Percentiles rank a stretch among this genome's conserved stretches.
phyloP scores from a whole-genome alignment of 192 early-diverging fungal species.

The Endogone sp. region DNA sequence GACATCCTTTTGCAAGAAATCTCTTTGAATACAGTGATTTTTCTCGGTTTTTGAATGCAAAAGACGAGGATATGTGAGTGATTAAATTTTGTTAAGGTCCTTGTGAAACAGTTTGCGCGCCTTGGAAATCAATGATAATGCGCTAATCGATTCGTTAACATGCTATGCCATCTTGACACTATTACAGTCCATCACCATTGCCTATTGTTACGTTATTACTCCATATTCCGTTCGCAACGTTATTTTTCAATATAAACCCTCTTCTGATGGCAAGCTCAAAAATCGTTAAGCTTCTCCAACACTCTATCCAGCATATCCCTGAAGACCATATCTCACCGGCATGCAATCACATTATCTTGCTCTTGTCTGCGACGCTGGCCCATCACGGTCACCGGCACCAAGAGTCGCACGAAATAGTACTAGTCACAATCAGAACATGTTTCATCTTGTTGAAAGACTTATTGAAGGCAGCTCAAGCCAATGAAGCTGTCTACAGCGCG shows the following conservation, averaged over 20 bases:
- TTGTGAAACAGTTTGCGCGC: no score
- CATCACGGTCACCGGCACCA: not conserved
- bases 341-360: slow-evolving; percentile 11
- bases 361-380: slow-evolving; percentile 14
- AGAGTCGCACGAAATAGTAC: not conserved
- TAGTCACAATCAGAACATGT: slow-evolving; percentile 3
- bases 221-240: slow-evolving; percentile 12
- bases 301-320: slow-evolving; percentile 1
- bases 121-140: no score
- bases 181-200: slow-evolving; percentile 1
- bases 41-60: not conserved
- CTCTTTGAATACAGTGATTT: slow-evolving; percentile 22
- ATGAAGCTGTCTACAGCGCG: slow-evolving; percentile 9
- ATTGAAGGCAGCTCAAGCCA: not conserved
- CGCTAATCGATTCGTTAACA: not conserved
- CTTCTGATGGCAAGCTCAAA: slow-evolving; percentile 1
- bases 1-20: slow-evolving; percentile 35
- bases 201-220: not conserved
- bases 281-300: slow-evolving; percentile 6
- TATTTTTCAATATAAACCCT: slow-evolving; percentile 22
- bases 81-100: not conserved
- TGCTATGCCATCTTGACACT: not conserved
- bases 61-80: not conserved
- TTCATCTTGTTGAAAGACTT: slow-evolving; percentile 15
- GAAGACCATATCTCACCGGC: slow-evolving; percentile 5